phyloP scores from a whole-genome alignment of 495 filamentous ascomycete genomes.

The Extremus antarcticus region DNA sequence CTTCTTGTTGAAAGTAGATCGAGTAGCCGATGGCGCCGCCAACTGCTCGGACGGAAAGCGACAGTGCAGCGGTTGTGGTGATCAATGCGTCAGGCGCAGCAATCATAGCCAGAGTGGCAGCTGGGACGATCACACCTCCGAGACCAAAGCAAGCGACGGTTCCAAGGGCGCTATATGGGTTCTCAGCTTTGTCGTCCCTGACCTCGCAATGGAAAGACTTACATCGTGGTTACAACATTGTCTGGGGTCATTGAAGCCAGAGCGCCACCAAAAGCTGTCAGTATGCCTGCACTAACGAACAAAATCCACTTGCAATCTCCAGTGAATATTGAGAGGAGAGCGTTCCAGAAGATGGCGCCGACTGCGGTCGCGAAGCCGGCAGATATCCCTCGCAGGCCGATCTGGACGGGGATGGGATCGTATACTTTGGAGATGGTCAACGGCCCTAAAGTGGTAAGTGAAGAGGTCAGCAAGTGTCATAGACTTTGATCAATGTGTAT shows the following conservation, averaged over 20 bases:
- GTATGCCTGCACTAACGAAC: conserved; percentile 19
- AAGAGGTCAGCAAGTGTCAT: no score
- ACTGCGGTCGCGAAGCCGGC: conserved; percentile 21
- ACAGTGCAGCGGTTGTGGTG: conserved; percentile 30
- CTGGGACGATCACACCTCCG: conserved; percentile 26
- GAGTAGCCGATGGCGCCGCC: conserved; percentile 62
- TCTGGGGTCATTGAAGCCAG: conserved; percentile 18
- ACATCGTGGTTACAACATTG: conserved; percentile 23
- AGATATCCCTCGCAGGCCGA: conserved; percentile 22
- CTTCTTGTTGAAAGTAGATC: conserved; percentile 62
- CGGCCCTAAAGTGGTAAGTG: conserved; percentile 23
- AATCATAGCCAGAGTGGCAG: conserved; percentile 27
- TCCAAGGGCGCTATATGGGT: not conserved
- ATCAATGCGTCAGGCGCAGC: conserved; percentile 26
- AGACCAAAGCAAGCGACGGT: conserved; percentile 16
- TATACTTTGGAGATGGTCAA: conserved; percentile 19
- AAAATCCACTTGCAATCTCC: conserved; percentile 18
- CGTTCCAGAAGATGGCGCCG: conserved; percentile 21
- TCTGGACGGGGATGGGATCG: conserved; percentile 23
- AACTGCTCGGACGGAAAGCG: conserved; percentile 59
- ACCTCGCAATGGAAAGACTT: conserved; percentile 14
- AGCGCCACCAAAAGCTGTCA: conserved; percentile 19
- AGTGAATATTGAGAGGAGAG: conserved; percentile 15
- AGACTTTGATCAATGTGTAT: no score
- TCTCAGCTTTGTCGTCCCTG: not conserved